A percentile compares a stretch with the other conserved stretches of the same genome.
phyloP scores from a whole-genome alignment of 768 basidiomycete species.

The Rhodocollybia butyracea region DNA sequence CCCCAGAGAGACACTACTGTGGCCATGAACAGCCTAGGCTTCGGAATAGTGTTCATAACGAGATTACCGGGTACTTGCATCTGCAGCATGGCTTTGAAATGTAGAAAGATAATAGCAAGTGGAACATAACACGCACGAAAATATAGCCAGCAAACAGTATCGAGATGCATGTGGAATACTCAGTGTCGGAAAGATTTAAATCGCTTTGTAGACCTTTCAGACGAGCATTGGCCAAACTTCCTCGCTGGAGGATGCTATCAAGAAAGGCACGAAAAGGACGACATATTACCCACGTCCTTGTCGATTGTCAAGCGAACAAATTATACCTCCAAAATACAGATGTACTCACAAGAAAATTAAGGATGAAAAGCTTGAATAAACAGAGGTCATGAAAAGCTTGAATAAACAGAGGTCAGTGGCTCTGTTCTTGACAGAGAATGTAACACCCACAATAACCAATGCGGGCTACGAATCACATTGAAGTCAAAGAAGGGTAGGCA shows the following conservation, averaged over 20 bases:
- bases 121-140: slow-evolving; percentile 9
- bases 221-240: slow-evolving; percentile 16
- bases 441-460: slow-evolving; percentile 8
- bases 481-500: neutral
- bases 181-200: slow-evolving; percentile 18
- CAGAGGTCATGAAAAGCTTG: neutral
- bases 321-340: neutral
- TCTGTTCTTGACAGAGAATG: neutral
- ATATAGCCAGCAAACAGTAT: slow-evolving; percentile 24
- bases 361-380: slow-evolving; percentile 11
- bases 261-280: neutral
- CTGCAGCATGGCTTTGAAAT: neutral
- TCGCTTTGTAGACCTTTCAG: slow-evolving; percentile 22
- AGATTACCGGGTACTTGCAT: slow-evolving; percentile 26
- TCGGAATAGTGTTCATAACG: slow-evolving; percentile 27
- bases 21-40: slow-evolving; percentile 24
- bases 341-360: slow-evolving; percentile 11
- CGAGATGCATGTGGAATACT: slow-evolving; percentile 20
- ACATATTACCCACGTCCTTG: neutral
- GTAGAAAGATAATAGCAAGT: neutral
- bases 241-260: slow-evolving; percentile 5
- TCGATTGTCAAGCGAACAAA: neutral
- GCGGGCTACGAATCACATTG: slow-evolving; percentile 10
- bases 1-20: slow-evolving; percentile 32
- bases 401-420: neutral